These are phyloP conservation scores for Mycena galopus DNA, from an alignment of 768 basidiomycete genomes.

Conservation along the genomic window DNA sequence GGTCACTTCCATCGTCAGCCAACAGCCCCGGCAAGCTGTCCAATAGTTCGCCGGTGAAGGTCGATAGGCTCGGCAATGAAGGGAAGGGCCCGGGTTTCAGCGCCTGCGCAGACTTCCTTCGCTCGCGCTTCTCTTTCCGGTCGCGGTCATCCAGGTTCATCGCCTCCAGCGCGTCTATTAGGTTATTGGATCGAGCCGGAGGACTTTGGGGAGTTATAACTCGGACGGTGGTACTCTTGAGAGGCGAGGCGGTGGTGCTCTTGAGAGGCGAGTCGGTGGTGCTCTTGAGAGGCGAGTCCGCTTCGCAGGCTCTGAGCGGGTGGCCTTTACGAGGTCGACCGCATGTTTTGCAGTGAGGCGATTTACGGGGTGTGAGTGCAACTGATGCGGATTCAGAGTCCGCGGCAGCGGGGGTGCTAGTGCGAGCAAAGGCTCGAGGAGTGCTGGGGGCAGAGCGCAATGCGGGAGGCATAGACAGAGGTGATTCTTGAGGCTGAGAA, in stretches of 20 bases:
- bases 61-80: constrained; percentile 33
- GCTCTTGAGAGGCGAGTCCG: constrained; percentile 7
- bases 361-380: constrained; percentile 29
- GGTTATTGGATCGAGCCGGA: background rate
- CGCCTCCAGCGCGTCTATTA: constrained; percentile 16
- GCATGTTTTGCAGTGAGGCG: constrained; percentile 37
- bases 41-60: constrained; percentile 30
- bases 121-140: constrained; percentile 27
- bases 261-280: background rate
- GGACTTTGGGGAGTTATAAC: background rate
- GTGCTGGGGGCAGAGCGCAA: constrained; percentile 23
- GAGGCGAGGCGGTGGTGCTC: too few relatives aligned
- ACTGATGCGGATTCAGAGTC: constrained; percentile 17
- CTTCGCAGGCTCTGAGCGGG: constrained; percentile 27
- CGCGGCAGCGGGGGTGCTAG: background rate
- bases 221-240: too few relatives aligned
- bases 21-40: constrained; percentile 28
- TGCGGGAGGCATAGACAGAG: constrained; percentile 9
- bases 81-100: background rate
- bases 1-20: constrained; percentile 2
- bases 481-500: background rate
- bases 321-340: constrained; percentile 38
- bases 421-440: background rate
- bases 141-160: constrained; percentile 30
- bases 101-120: constrained; percentile 22